These are phyloP conservation scores for Flagelloscypha sp. DNA, from an alignment of 768 basidiomycete genomes.

Conservation along the genomic window DNA sequence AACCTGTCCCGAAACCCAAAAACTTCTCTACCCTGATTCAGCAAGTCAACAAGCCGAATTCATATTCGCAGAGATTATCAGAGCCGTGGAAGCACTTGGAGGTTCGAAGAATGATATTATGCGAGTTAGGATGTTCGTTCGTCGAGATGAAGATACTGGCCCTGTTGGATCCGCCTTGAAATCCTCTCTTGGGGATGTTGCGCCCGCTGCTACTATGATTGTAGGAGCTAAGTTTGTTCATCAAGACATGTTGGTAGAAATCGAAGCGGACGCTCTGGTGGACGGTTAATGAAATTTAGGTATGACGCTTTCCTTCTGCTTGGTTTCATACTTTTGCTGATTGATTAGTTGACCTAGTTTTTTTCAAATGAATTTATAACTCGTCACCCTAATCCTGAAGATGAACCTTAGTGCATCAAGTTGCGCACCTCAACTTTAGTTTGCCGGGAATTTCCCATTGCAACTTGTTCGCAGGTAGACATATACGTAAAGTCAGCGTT, in stretches of 20 bases:
- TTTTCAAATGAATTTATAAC: too few relatives aligned
- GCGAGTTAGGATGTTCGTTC: slow-evolving; percentile 44
- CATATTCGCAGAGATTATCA: slow-evolving; percentile 37
- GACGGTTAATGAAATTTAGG: too few relatives aligned
- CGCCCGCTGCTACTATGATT: slow-evolving; percentile 47
- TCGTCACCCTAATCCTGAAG: too few relatives aligned
- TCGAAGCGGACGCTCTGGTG: slow-evolving; percentile 48
- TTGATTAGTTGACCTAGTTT: too few relatives aligned
- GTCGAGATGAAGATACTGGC: slow-evolving; percentile 28
- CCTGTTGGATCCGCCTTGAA: slow-evolving; percentile 29
- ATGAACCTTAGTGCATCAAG: too few relatives aligned
- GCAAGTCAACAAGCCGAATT: slow-evolving; percentile 37
- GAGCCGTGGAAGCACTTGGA: slow-evolving; percentile 34
- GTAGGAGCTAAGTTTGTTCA: slow-evolving; percentile 38
- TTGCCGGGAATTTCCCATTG: too few relatives aligned
- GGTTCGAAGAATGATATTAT: slow-evolving; percentile 36
- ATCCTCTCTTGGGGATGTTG: slow-evolving; percentile 32
- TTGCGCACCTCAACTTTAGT: too few relatives aligned
- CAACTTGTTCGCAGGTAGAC: too few relatives aligned
- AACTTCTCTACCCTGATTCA: slow-evolving; percentile 32
- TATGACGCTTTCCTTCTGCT: too few relatives aligned
- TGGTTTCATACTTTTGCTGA: too few relatives aligned
- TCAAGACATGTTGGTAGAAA: slow-evolving; percentile 44
- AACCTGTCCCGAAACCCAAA: slow-evolving; percentile 30
- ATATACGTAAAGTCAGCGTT: too few relatives aligned